Base-by-base conservation (phyloP, 768 basidiomycete genomes). In the Agaricus bisporus region DNA sequence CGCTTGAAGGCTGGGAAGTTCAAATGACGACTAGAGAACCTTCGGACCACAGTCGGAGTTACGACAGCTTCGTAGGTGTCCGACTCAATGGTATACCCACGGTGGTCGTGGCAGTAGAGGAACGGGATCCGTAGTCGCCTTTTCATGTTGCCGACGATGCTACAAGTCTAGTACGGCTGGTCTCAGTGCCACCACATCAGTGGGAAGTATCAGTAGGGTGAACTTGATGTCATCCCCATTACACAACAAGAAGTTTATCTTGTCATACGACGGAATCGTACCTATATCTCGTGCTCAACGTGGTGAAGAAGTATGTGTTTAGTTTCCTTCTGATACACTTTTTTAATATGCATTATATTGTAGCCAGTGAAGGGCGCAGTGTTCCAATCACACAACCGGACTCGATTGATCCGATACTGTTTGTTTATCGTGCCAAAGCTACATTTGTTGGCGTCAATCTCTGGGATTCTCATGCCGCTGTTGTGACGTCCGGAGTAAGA, bases 211-310 rank as follows among this genome's bases (percentile, higher is more conserved):
- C 17, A 73, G 70, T 8, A 85, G 81, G 43, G 67, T 70, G 18
- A 67, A 72, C 28, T 79, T 74, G 4, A 61, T 62, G 6, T 60
- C 65, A n/a, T 67, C 68, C 7, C 68, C 59, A 62, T 41, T 67
- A 79, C 8, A 60, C 69, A 4, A 68, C 64, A 85, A 92, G 58
- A 91, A 93, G 65, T 82, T 85, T 3, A 88, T 98, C n/a, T 63
- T 89, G 14, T 84, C 90, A 5, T 98, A 20, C 81, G 85, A 63
- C 78, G 97, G 55, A 95, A 91, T 66, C 98, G 98, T 62, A 98
- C 98, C 50, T 98, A 98, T 68, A 98, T 99, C 67, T 95, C 95
- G 1, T 97, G 95, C 0, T 73, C 93, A 3, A 99, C 98, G 68
- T 99, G 95, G 95, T 84, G 85, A 63, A 77, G 85, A 63, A 90